A percentile compares a stretch with the other conserved stretches of the same genome.
Evolutionary conservation across 768 basidiomycete genomes (phyloP).

Genomic region (Tulasnella sp.): DNA sequence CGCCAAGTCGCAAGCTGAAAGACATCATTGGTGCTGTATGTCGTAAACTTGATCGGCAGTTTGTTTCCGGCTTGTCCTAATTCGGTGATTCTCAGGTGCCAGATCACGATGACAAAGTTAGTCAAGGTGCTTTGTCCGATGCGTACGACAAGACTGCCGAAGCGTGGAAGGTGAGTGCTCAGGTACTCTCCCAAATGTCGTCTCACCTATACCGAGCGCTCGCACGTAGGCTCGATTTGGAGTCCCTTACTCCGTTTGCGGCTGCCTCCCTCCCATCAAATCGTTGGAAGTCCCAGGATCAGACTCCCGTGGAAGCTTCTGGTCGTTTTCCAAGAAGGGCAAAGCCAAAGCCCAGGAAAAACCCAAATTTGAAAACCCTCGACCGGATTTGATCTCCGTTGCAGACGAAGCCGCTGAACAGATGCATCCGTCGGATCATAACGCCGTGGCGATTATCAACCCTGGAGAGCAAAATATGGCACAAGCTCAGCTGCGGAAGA

Average conservation of each 20-base stretch:
- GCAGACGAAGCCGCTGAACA: slow-evolving; percentile 35
- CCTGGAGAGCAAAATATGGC: slow-evolving; percentile 13
- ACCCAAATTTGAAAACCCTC: slow-evolving; percentile 30
- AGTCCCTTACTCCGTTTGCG: slow-evolving; percentile 61
- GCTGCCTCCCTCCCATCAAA: slow-evolving; percentile 51
- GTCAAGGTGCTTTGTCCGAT: slow-evolving; percentile 50
- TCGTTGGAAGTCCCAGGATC: slow-evolving; percentile 17
- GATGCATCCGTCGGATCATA: slow-evolving; percentile 38
- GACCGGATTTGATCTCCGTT: slow-evolving; percentile 36
- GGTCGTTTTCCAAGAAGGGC: slow-evolving; percentile 25
- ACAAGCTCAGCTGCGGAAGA: slow-evolving; percentile 16
- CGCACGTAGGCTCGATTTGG: slow-evolving; percentile 52
- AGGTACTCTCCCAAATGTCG: neutral
- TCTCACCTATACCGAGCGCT: too few relatives aligned
- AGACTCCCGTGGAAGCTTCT: neutral
- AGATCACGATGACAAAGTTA: slow-evolving; percentile 56
- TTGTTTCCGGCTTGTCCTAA: neutral
- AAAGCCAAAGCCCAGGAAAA: slow-evolving; percentile 4
- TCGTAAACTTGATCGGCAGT: too few relatives aligned
- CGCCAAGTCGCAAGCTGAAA: neutral
- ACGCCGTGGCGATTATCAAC: slow-evolving; percentile 34
- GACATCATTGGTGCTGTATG: neutral
- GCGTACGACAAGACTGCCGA: slow-evolving; percentile 58
- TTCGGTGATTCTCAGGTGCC: slow-evolving; percentile 4
- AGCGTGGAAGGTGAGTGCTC: slow-evolving; percentile 49